These are phyloP conservation scores for Phytophthora sojae DNA, from an alignment of 352 stramenopile species.

Conservation along the genomic window DNA sequence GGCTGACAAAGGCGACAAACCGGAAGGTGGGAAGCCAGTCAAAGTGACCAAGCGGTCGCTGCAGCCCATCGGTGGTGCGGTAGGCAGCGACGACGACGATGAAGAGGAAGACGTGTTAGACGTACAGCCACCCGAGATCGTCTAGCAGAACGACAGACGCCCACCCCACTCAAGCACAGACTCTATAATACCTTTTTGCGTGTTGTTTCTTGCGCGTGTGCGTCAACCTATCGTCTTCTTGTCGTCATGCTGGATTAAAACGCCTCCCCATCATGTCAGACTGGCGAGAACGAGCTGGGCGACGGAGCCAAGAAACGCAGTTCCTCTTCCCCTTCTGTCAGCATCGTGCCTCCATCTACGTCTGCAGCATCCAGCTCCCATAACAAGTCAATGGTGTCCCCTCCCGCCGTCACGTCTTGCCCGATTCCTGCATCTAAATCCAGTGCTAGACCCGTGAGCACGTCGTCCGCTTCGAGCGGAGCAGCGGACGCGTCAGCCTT, in stretches of 20 bases:
- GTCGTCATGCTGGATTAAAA: slow-evolving; percentile 15
- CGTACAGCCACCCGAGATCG: slow-evolving; percentile 31
- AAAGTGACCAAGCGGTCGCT: slow-evolving; percentile 22
- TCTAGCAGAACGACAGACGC: too few species aligned
- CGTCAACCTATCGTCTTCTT: not conserved
- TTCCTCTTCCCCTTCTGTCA: slow-evolving; percentile 28
- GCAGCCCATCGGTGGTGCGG: slow-evolving; percentile 17
- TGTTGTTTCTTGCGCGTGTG: not conserved
- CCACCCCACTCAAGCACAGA: too few species aligned
- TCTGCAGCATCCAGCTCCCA: slow-evolving; percentile 30
- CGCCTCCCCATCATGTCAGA: slow-evolving; percentile 3
- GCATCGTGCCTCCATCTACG: slow-evolving; percentile 14
- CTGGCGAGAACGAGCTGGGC: not conserved
- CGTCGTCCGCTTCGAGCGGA: slow-evolving; percentile 14
- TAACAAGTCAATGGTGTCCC: slow-evolving; percentile 32
- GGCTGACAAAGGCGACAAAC: slow-evolving; percentile 21
- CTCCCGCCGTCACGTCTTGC: not conserved
- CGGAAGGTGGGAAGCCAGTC: slow-evolving; percentile 16
- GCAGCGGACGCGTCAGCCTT: not conserved
- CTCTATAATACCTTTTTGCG: not conserved
- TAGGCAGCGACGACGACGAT: slow-evolving; percentile 35
- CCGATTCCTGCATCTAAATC: slow-evolving; percentile 27
- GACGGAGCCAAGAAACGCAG: slow-evolving; percentile 31
- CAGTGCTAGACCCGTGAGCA: slow-evolving; percentile 26
- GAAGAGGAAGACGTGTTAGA: slow-evolving; percentile 58